These are phyloP conservation scores for Arxiozyma heterogenica DNA, from an alignment of 1,139 yeast species.

Conservation along the genomic window DNA sequence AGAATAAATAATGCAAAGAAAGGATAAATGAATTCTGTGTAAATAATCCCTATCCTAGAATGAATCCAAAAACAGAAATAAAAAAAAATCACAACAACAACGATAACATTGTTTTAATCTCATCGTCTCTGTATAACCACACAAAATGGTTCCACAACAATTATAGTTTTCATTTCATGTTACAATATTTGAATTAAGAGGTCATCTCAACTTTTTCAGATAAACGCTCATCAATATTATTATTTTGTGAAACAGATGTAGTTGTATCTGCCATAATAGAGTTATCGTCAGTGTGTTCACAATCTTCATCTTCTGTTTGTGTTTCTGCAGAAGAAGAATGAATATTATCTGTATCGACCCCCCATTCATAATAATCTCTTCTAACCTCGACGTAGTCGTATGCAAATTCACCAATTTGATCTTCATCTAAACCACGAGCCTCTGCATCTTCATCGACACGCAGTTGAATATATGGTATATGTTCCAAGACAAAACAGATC, in stretches of 20 bases:
- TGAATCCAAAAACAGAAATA: too few species aligned
- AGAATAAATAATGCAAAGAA: slow-evolving; percentile 3
- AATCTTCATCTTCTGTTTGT: neutral
- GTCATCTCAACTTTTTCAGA: neutral
- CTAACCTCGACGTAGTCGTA: slow-evolving; percentile 96
- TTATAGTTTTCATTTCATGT: neutral
- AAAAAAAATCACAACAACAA: too few species aligned
- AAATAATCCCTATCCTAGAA: neutral
- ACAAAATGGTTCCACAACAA: too few species aligned
- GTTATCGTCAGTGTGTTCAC: neutral
- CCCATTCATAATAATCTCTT: slow-evolving; percentile 80
- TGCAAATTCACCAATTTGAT: slow-evolving; percentile 96
- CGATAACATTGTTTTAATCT: too few species aligned
- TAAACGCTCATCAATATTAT: slow-evolving; percentile 2
- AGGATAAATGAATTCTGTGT: neutral
- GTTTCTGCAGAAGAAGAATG: slow-evolving; percentile 5
- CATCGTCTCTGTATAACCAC: too few species aligned
- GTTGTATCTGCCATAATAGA: slow-evolving; percentile 1
- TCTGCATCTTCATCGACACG: slow-evolving; percentile 82
- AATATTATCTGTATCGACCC: slow-evolving; percentile 26
- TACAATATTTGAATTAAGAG: neutral
- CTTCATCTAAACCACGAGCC: slow-evolving; percentile 86
- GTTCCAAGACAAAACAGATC: slow-evolving; percentile 63
- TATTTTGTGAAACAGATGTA: slow-evolving; percentile 1
- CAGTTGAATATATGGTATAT: slow-evolving; percentile 73